Evolutionary conservation across 2,329 filamentous ascomycete genomes (phyloP), one percentile per base, ranked within the genome.

Genomic region (Fusarium humuli): DNA sequence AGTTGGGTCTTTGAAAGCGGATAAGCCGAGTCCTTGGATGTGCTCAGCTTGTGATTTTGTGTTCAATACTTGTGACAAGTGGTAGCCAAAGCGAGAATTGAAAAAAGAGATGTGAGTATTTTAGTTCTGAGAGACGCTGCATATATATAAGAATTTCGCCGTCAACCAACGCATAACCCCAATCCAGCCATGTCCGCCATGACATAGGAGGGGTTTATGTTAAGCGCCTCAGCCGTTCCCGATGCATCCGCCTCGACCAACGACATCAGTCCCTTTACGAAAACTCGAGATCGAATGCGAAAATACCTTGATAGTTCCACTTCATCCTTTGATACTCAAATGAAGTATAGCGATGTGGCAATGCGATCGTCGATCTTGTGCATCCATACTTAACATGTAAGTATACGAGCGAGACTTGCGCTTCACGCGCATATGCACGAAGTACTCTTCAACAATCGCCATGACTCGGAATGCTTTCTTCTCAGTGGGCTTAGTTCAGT

Each of bases 171-270:
- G 16, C 16, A 40, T 44, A 18, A 42, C 12, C 47, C 29, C 47
- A 48, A 18, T 32, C 49, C 54, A 47, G 34, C 16, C 14, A 44
- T 37, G 37, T 25, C 61, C 25, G 34, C 22, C 37, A 61, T 61
- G 61, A 34, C 61, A 60, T 49, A 53, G 23, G 47, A 60, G 61
- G 52, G 41, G 61, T 66, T 66, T 66, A 60, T 53, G 22, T 7
- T 23, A 42, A 61, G 34, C 25, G 37, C 34, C 61, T 60, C 46
- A 27, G 41, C 52, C 32, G 49, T 61, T 42, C 25, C 60, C 61
- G 45, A 59, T 37, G 41, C 47, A 66, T 54, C 61, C 55, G 47
- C 18, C 27, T 45, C 34, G 45, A 44, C 54, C 62, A 60, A 65
- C 53, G 14, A 32, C 37, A n/a, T 60, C 9, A 37, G 20, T 52